Evolutionary conservation across 2,329 filamentous ascomycete species (phyloP).

Genomic region (Lecanicillium sp.): DNA sequence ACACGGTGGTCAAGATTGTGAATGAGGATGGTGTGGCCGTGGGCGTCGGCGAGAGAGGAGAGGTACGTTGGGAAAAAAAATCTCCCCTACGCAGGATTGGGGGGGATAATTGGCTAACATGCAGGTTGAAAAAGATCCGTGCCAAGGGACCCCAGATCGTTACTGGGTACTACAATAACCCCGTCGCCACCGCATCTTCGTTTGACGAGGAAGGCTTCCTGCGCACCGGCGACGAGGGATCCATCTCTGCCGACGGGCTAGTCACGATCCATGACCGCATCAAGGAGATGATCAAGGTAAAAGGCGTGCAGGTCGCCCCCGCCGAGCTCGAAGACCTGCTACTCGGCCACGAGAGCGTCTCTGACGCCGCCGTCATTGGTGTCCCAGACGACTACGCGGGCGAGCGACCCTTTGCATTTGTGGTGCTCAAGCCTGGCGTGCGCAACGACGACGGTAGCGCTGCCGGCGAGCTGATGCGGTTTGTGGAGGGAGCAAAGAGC

Average conservation of each 20-base stretch:
- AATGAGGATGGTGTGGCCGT: constrained; percentile 55
- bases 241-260: constrained; percentile 66
- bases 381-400: constrained; percentile 57
- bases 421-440: constrained; percentile 61
- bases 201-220: constrained; percentile 65
- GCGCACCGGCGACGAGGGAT: constrained; percentile 72
- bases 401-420: constrained; percentile 57
- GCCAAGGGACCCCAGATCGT: constrained; percentile 67
- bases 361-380: constrained; percentile 73
- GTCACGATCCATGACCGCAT: constrained; percentile 69
- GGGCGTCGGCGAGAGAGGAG: constrained; percentile 59
- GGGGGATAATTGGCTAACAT: too few species aligned
- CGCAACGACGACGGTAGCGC: constrained; percentile 44
- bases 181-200: constrained; percentile 68
- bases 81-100: too few species aligned
- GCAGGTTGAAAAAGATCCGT: constrained; percentile 40
- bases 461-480: constrained; percentile 34
- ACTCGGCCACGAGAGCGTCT: constrained; percentile 66
- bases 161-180: constrained; percentile 74
- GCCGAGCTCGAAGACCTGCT: constrained; percentile 78
- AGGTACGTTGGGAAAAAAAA: constrained; percentile 35
- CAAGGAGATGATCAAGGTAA: constrained; percentile 44
- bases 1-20: constrained; percentile 67
- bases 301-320: constrained; percentile 77
- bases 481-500: constrained; percentile 52